phyloP scores from a whole-genome alignment of 352 stramenopile genomes.

The Phytophthora sojae region DNA sequence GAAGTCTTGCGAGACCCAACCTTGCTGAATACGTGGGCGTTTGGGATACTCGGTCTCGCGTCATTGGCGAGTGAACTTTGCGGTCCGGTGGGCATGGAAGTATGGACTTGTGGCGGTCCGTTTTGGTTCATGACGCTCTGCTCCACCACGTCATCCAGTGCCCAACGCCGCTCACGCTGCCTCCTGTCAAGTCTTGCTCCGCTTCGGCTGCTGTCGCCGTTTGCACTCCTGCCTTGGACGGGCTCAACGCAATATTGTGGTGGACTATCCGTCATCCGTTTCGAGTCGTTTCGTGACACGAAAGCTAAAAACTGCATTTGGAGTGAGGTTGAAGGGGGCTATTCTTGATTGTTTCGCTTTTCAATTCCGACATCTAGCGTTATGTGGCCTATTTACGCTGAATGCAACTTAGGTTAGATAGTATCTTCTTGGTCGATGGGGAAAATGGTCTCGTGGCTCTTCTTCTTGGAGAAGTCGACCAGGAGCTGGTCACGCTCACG shows the following conservation, averaged over 20 bases:
- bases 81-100: conserved; percentile 9
- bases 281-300: conserved; percentile 16
- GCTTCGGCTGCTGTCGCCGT: background rate
- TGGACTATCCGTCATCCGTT: conserved; percentile 21
- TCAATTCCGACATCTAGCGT: background rate
- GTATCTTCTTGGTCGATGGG: conserved; percentile 37
- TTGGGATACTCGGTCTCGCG: conserved; percentile 2
- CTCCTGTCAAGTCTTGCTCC: background rate
- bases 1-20: conserved; percentile 12
- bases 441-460: conserved; percentile 3
- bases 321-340: background rate
- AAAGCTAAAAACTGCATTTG: conserved; percentile 1
- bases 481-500: conserved; percentile 54
- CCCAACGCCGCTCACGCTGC: background rate
- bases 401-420: background rate
- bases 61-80: conserved; percentile 12
- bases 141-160: conserved; percentile 12
- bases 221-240: background rate
- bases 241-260: background rate
- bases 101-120: conserved; percentile 8
- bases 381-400: background rate
- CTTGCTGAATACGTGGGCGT: conserved; percentile 7
- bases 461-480: conserved; percentile 24
- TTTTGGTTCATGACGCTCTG: conserved; percentile 28
- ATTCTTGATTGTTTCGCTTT: background rate